Percentiles rank a stretch among this genome's conserved stretches.
Evolutionary conservation across 2,329 filamentous ascomycete species (phyloP).

Genomic region (Colletotrichum phormii): DNA sequence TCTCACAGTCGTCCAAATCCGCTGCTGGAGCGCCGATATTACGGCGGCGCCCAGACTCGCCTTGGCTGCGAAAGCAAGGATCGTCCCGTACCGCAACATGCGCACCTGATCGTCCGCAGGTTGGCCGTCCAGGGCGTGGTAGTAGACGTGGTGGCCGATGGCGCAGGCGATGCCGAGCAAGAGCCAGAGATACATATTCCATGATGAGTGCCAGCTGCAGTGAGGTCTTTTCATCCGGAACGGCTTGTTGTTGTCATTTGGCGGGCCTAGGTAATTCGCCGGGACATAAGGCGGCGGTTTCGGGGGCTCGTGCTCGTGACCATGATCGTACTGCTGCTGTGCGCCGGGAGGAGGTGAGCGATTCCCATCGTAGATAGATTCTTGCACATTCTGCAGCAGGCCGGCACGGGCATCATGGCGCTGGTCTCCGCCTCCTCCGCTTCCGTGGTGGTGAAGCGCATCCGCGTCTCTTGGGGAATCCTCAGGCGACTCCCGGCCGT

Average conservation of each 20-base stretch:
- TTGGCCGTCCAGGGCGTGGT: slow-evolving; percentile 44
- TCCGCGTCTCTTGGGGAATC: background rate
- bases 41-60: slow-evolving; percentile 48
- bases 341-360: background rate
- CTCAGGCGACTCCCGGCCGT: slow-evolving; percentile 10
- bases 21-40: slow-evolving; percentile 42
- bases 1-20: slow-evolving; percentile 39
- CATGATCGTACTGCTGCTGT: slow-evolving; percentile 1
- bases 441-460: background rate
- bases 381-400: slow-evolving; percentile 26
- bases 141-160: slow-evolving; percentile 50
- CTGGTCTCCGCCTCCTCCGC: slow-evolving; percentile 1
- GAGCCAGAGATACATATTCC: slow-evolving; percentile 49
- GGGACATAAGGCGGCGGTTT: slow-evolving; percentile 14
- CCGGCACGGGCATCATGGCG: slow-evolving; percentile 19
- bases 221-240: background rate
- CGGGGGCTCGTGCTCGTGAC: background rate
- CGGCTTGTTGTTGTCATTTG: background rate
- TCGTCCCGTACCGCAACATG: slow-evolving; percentile 50
- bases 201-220: slow-evolving; percentile 48
- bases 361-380: background rate
- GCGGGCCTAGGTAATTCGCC: background rate
- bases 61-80: slow-evolving; percentile 50
- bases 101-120: slow-evolving; percentile 46
- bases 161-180: slow-evolving; percentile 46